Conservation (phyloP, 768 basidiomycete genomes). For the Pleurotus sapidus region DNA sequence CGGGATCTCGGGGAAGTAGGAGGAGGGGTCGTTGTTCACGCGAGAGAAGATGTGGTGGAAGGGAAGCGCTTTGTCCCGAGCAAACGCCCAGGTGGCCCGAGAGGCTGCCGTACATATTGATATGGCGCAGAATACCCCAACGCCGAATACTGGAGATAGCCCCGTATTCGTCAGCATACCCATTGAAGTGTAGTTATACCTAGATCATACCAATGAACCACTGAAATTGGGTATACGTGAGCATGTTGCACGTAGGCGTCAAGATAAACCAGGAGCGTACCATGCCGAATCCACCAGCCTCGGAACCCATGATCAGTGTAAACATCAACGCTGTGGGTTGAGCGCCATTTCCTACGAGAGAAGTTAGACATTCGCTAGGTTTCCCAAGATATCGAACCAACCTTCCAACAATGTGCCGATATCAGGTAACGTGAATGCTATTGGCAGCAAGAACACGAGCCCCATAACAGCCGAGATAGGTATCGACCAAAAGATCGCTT, state of each 20-base stretch:
- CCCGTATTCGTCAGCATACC: neutral
- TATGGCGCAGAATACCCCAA: constrained; percentile 60
- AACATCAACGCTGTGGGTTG: constrained; percentile 67
- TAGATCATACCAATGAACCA: constrained; percentile 38
- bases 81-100: constrained; percentile 70
- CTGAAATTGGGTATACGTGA: constrained; percentile 11
- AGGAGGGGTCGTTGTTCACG: constrained; percentile 32
- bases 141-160: constrained; percentile 43
- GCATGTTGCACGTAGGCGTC: too few relatives aligned
- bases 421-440: constrained; percentile 64
- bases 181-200: neutral
- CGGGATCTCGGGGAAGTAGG: constrained; percentile 42
- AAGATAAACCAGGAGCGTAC: constrained; percentile 20
- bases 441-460: constrained; percentile 55
- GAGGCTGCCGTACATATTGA: constrained; percentile 68
- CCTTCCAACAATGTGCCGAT: constrained; percentile 49
- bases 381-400: constrained; percentile 16
- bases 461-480: constrained; percentile 52
- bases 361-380: neutral
- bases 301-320: constrained; percentile 58
- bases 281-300: constrained; percentile 60
- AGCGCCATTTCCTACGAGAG: constrained; percentile 45
- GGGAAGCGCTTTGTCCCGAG: constrained; percentile 65
- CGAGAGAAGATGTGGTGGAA: constrained; percentile 44
- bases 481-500: constrained; percentile 51